Conservation (phyloP, 495 filamentous ascomycete genomes). For the Antarctomyces pellizariae region DNA sequence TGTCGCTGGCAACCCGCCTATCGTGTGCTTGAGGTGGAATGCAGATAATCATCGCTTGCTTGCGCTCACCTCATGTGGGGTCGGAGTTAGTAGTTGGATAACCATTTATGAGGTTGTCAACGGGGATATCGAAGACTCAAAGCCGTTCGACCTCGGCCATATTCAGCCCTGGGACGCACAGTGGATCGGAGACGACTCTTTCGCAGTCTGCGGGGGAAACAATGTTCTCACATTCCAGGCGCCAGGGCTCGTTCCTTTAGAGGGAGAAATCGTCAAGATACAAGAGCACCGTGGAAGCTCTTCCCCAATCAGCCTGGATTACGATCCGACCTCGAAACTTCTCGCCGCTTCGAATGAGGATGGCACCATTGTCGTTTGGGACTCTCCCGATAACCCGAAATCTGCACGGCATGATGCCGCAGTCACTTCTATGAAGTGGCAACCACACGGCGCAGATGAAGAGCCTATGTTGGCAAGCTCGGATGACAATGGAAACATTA, state of each 20-base stretch:
- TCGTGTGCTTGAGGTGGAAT: no score
- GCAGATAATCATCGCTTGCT: no score
- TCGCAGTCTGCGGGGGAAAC: constrained; percentile 33
- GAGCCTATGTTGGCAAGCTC: constrained; percentile 27
- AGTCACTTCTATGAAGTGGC: constrained; percentile 26
- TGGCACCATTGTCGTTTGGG: constrained; percentile 26
- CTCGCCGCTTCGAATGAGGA: constrained; percentile 26
- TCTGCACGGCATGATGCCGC: constrained; percentile 17
- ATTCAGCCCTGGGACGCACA: constrained; percentile 29
- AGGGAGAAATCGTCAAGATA: constrained; percentile 17
- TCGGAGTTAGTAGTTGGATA: no score
- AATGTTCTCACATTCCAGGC: constrained; percentile 20
- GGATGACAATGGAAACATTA: constrained; percentile 38
- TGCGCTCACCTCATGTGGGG: no score
- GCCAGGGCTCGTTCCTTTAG: no score
- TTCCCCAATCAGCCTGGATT: constrained; percentile 22
- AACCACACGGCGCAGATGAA: constrained; percentile 19
- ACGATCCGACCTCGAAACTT: constrained; percentile 20
- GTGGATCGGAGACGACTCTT: constrained; percentile 33
- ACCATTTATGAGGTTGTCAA: no score
- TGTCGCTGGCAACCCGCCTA: no score
- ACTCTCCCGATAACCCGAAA: not conserved
- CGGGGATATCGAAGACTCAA: no score
- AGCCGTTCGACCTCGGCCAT: no score
- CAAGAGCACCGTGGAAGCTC: constrained; percentile 21